These are phyloP conservation scores for Fusarium piperis DNA, from an alignment of 2,329 filamentous ascomycete genomes.

Conservation along the genomic window DNA sequence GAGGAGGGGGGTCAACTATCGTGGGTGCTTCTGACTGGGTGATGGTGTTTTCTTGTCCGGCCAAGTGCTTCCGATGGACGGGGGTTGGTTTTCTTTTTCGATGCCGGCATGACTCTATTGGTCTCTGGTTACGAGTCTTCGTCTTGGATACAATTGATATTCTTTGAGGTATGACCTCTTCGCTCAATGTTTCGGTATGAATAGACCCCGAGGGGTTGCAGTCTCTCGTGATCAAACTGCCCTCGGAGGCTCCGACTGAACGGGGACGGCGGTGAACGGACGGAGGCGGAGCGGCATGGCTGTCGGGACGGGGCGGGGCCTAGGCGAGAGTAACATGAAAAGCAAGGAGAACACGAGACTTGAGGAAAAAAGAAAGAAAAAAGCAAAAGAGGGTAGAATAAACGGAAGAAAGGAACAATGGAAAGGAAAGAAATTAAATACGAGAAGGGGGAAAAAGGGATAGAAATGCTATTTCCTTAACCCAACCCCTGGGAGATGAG, in stretches of 20 bases:
- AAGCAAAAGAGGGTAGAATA: neutral
- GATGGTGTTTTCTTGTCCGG: constrained; percentile 21
- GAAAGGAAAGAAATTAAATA: neutral
- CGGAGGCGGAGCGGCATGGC: constrained; percentile 40
- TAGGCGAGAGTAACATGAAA: constrained; percentile 3
- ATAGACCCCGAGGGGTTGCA: constrained; percentile 3
- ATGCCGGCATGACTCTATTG: neutral
- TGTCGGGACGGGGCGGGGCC: constrained; percentile 36
- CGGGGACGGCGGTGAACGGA: constrained; percentile 39
- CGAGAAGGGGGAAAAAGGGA: constrained; percentile 6
- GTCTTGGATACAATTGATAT: neutral
- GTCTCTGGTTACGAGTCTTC: neutral
- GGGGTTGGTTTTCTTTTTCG: constrained; percentile 7
- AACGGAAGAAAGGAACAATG: neutral
- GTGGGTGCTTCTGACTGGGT: constrained; percentile 33
- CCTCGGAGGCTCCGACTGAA: constrained; percentile 30
- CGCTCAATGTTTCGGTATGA: neutral
- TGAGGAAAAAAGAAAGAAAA: neutral
- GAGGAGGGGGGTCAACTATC: constrained; percentile 15
- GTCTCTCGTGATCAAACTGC: constrained; percentile 11
- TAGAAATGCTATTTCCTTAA: constrained; percentile 9
- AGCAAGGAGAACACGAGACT: neutral
- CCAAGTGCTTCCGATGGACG: constrained; percentile 33
- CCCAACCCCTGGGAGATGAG: constrained; percentile 30
- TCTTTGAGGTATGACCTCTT: neutral